Evolutionary conservation across 306 rosid genomes (phyloP), one percentile per base, ranked within the genome.

Genomic region (Lathyrus aphaca): DNA sequence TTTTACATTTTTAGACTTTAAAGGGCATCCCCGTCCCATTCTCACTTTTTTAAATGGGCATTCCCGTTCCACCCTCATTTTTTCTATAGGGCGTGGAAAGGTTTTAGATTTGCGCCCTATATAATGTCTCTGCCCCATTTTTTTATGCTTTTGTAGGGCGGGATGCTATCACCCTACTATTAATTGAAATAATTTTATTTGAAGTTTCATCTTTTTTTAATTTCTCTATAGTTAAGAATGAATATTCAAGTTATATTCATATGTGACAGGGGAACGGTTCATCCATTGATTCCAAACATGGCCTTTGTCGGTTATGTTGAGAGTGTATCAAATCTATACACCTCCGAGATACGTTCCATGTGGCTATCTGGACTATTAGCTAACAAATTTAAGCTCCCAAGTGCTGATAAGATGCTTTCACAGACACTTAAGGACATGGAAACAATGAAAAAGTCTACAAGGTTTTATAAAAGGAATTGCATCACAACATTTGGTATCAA

Each of bases 271-370:
- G 87, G 96, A 49, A 89, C 91, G 0, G 80, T 89, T 21, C 89
- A 85, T 82, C 96, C 96, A 27, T 30, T 89, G 81, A 84, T 89
- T 77, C 96, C 92, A 49, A 89, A 78, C 77, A 87, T 89, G 89
- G 92, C 89, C 5, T 87, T 89, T 72, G 71, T 87, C 55, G 96
- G 96, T 25, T 89, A 89, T 21, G 15, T 89, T 2, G 89, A 87
- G 77, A 89, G 93, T 37, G 78, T 85, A 56, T 39, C 96, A 45
- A 89, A 87, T 62, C 93, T 89, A 44, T 85, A 76, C 50, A 27
- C 93, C 1, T 80, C 93, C 1, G 96, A 89, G 76, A 45, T 89
- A 68, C 86, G 87, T 2, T 80, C 87, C 51, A 87, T 85, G 79
- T 89, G 96, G 96, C 82, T 89, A 10, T 68, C 87, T 55, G 76